These are phyloP conservation scores for Sugiyamaella castrensis DNA, from an alignment of 1,139 yeast species.

Conservation along the genomic window DNA sequence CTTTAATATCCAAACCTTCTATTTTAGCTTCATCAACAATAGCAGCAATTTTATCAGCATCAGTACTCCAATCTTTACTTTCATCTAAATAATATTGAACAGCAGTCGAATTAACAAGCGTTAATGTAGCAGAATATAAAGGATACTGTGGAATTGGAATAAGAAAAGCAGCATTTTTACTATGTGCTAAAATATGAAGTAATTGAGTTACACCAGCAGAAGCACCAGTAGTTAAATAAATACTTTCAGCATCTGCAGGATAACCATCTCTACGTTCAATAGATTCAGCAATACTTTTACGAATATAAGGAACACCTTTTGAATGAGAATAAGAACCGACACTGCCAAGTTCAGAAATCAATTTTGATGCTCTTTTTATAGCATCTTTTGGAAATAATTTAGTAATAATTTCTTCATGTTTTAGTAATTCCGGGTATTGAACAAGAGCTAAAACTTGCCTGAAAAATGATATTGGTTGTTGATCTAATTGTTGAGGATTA, in stretches of 20 bases:
- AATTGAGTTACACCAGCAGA: conserved; percentile 83
- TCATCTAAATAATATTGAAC: conserved; percentile 89
- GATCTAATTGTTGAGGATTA: conserved; percentile 95
- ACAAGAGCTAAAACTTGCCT: conserved; percentile 82
- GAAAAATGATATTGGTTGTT: conserved; percentile 90
- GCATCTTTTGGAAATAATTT: conserved; percentile 66
- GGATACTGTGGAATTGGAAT: conserved; percentile 99
- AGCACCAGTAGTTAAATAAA: conserved; percentile 90
- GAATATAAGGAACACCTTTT: conserved; percentile 72
- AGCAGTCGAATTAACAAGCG: conserved; percentile 75
- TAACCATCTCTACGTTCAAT: conserved; percentile 69
- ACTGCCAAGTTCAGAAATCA: conserved; percentile 67
- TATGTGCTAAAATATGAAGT: conserved; percentile 64
- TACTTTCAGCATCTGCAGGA: conserved; percentile 62
- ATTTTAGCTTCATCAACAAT: conserved; percentile 52
- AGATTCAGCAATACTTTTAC: conserved; percentile 78
- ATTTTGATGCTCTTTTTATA: conserved; percentile 58
- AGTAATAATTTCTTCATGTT: conserved; percentile 35
- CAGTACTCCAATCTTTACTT: conserved; percentile 75
- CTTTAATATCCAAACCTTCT: conserved; percentile 64
- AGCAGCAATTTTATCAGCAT: conserved; percentile 60
- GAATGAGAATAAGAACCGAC: conserved; percentile 94
- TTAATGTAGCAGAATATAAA: conserved; percentile 85
- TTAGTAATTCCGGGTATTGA: conserved; percentile 74
- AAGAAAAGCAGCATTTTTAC: conserved; percentile 72